phyloP scores from a whole-genome alignment of 2,329 filamentous ascomycete genomes.

The Karstenula rhodostoma region DNA sequence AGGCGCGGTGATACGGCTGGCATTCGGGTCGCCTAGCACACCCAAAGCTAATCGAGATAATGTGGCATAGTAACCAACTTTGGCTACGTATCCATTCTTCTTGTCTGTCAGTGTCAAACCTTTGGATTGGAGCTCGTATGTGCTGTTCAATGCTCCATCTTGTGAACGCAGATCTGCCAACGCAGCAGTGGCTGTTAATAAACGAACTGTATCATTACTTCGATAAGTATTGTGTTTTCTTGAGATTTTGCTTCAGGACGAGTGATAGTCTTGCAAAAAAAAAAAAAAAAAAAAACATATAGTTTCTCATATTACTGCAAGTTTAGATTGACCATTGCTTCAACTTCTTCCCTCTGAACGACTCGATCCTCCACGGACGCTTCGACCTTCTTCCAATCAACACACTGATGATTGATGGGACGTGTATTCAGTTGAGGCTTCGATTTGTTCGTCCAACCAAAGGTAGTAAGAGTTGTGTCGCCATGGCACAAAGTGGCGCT shows the following conservation, averaged over 20 bases:
- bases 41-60: neutral
- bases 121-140: neutral
- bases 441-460: constrained; percentile 7
- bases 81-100: neutral
- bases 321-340: neutral
- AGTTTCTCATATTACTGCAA: neutral
- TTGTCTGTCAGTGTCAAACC: neutral
- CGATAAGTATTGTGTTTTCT: too few relatives aligned
- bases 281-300: too few relatives aligned
- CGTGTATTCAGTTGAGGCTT: constrained; percentile 10
- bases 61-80: neutral
- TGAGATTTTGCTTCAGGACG: too few relatives aligned
- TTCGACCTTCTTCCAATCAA: constrained; percentile 4
- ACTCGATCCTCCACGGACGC: neutral
- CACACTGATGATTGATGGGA: constrained; percentile 5
- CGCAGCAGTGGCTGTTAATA: neutral
- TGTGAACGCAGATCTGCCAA: neutral
- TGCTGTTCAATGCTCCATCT: too few relatives aligned
- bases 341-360: neutral
- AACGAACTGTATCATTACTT: neutral
- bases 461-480: constrained; percentile 11
- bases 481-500: constrained; percentile 6
- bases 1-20: neutral
- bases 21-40: neutral
- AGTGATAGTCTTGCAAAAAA: neutral